These are phyloP conservation scores for Xylaria sp. DNA, from an alignment of 2,329 filamentous ascomycete genomes.

Conservation along the genomic window DNA sequence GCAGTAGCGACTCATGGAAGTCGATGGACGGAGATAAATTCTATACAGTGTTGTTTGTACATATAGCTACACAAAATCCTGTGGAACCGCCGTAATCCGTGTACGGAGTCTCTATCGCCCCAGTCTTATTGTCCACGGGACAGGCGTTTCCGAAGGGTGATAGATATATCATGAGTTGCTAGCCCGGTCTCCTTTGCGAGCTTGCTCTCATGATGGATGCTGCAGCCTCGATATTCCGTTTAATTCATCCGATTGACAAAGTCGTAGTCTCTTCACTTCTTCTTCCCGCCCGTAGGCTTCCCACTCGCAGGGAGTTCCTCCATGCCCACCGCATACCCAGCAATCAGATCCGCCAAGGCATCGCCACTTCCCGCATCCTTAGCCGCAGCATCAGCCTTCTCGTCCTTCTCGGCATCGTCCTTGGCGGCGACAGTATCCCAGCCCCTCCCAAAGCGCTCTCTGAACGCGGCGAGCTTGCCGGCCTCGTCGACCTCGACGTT, in stretches of 20 bases:
- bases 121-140: slow-evolving; percentile 26
- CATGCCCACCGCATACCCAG: slow-evolving; percentile 55
- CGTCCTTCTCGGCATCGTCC: slow-evolving; percentile 45
- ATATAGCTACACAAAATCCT: slow-evolving; percentile 42
- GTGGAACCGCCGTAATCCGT: slow-evolving; percentile 7
- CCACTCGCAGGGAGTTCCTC: slow-evolving; percentile 43
- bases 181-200: slow-evolving; percentile 13
- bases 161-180: slow-evolving; percentile 11
- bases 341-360: slow-evolving; percentile 63
- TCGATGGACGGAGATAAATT: slow-evolving; percentile 30
- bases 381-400: slow-evolving; percentile 41
- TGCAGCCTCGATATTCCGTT: background rate
- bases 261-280: slow-evolving; percentile 38
- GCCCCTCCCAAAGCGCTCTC: slow-evolving; percentile 81
- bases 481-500: slow-evolving; percentile 97
- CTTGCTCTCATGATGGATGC: slow-evolving; percentile 4
- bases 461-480: slow-evolving; percentile 86
- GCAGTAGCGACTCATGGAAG: slow-evolving; percentile 11
- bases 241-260: background rate
- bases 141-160: slow-evolving; percentile 3
- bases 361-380: slow-evolving; percentile 49
- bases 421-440: slow-evolving; percentile 70
- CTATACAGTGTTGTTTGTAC: slow-evolving; percentile 50
- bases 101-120: slow-evolving; percentile 4
- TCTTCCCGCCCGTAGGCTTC: slow-evolving; percentile 54